Conservation (phyloP, 495 filamentous ascomycete genomes). For the Stereocaulon alpinum region DNA sequence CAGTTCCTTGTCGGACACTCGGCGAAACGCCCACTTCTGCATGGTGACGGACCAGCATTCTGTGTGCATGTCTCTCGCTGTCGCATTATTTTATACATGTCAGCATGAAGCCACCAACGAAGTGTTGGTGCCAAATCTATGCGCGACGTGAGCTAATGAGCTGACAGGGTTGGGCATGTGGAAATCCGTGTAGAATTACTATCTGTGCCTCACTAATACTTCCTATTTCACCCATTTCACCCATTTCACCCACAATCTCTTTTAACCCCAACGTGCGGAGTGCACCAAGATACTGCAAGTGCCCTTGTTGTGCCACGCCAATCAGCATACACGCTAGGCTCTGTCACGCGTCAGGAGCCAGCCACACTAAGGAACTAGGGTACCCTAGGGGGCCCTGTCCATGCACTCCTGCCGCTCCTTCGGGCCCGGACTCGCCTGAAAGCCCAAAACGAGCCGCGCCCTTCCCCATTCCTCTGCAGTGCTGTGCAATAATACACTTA, state of each 20-base stretch:
- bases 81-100: background rate
- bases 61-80: background rate
- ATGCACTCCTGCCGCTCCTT: conserved; percentile 6
- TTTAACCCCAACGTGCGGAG: background rate
- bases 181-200: too few species aligned
- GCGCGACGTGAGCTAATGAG: too few species aligned
- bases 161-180: too few species aligned
- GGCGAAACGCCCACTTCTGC: background rate
- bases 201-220: background rate
- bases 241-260: background rate
- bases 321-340: background rate
- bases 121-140: too few species aligned
- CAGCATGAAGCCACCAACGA: background rate
- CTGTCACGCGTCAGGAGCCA: background rate
- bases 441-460: conserved; percentile 3
- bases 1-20: too few species aligned
- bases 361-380: background rate
- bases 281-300: background rate
- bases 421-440: background rate
- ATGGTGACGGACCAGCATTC: background rate
- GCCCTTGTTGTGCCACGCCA: background rate
- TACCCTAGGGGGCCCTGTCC: background rate
- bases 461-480: background rate
- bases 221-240: background rate
- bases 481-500: too few species aligned